Base-by-base conservation (phyloP, 257 asterid genomes). In the Pogostemon cablin region DNA sequence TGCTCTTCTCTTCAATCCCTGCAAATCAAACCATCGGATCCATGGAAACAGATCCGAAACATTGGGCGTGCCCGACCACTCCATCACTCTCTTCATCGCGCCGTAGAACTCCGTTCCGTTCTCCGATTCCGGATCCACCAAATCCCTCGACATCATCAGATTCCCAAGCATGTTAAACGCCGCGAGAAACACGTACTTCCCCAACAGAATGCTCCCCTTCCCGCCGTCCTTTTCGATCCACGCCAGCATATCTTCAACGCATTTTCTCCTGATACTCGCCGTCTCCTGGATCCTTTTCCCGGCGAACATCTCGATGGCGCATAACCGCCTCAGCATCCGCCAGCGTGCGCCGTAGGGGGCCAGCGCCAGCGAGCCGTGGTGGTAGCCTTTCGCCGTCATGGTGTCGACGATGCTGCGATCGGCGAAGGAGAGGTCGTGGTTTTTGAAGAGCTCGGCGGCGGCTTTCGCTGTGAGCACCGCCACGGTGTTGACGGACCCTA, bases 131-230 rank as follows among this genome's bases (percentile, higher is more conserved):
- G 86, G 84, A n/a, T 62, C 71, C 49, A 68, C 86, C 78, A 87
- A 66, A 58, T 87, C 83, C 59, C 70, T 68, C 0, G 90, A 83
- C 55, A 87, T 41, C 79, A 83, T 67, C 62, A 87, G 65, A 25
- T 87, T 87, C 65, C 89, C 93, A 10, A 87, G 7, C 82, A 73
- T 81, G 77, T 87, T 87, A 53, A 87, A 83, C 39, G 82, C 44
- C 7, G 86, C 81, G 7, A 87, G 77, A 53, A 87, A 87, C 9
- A 67, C 81, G 40, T 66, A 85, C 20, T 67, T 71, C 41, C 80
- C 85, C 1, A 86, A 59, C 6, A 49, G 59, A 20, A 81, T 62
- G 34, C 58, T 39, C 35, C 46, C 55, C 9, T 41, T 55, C 4
- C 55, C 1, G 7, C 60, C n/a, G 10, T 73, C 80, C 37, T 43